Conservation (phyloP, 2,329 filamentous ascomycete species). For the Botrytis tulipae region DNA sequence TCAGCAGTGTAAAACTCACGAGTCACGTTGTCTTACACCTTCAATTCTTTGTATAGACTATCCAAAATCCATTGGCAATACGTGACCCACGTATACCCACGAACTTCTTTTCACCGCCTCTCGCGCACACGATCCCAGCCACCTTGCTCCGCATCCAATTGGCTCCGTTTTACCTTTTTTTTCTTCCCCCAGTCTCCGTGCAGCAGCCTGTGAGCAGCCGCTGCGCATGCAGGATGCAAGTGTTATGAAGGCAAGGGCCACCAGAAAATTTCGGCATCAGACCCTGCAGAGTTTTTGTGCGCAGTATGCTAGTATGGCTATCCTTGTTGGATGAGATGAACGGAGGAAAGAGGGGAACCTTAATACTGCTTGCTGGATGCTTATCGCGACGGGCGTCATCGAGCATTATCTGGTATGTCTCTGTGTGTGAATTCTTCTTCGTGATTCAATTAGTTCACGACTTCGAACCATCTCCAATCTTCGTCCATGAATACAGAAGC, state of each 20-base stretch:
- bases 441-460: not conserved
- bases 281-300: not conserved
- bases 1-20: not conserved
- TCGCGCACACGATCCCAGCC: not conserved
- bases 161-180: not conserved
- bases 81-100: slow-evolving; percentile 37
- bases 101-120: slow-evolving; percentile 16
- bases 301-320: not conserved
- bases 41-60: not conserved
- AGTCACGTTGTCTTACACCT: slow-evolving; percentile 12
- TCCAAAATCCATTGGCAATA: slow-evolving; percentile 37
- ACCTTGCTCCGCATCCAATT: not conserved
- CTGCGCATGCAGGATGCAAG: slow-evolving; percentile 1
- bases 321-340: not conserved
- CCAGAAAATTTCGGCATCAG: slow-evolving; percentile 1
- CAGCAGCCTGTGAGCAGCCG: not conserved
- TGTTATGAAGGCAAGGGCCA: slow-evolving; percentile 1
- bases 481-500: not conserved
- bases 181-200: not conserved
- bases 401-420: not conserved
- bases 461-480: not conserved
- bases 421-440: not conserved
- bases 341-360: not conserved
- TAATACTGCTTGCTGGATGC: not conserved
- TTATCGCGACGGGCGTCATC: not conserved